Conservation (phyloP, 345 rosid genomes). For the Murraya paniculata region DNA sequence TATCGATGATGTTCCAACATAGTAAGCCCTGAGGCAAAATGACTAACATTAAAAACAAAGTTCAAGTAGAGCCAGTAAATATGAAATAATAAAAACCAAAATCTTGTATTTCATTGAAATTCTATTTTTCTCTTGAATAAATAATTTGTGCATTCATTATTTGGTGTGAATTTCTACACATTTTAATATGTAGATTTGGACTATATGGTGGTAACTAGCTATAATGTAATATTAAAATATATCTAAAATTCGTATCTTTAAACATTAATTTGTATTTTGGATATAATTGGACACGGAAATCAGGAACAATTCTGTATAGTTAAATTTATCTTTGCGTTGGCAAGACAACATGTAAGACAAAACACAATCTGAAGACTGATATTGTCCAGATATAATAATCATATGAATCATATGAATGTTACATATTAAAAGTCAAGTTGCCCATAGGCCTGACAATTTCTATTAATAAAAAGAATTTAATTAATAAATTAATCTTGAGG, state of each 20-base stretch:
- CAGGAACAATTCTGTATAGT: neutral
- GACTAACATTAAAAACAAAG: neutral
- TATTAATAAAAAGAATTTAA: neutral
- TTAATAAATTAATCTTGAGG: neutral
- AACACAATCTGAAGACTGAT: neutral
- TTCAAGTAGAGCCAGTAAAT: too few relatives aligned
- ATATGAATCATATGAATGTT: neutral
- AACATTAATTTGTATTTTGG: too few relatives aligned
- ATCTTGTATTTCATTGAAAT: too few relatives aligned
- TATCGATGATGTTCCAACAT: slow-evolving; percentile 26
- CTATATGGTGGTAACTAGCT: too few relatives aligned
- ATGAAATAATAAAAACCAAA: too few relatives aligned
- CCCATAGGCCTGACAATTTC: neutral
- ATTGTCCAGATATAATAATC: neutral
- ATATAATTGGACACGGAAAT: neutral
- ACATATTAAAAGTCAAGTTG: neutral
- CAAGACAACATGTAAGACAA: neutral
- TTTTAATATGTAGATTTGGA: too few relatives aligned
- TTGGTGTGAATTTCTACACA: too few relatives aligned
- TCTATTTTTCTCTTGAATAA: too few relatives aligned
- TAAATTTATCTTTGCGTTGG: neutral
- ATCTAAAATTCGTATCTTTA: too few relatives aligned
- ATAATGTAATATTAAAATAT: too few relatives aligned
- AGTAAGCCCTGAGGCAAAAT: slow-evolving; percentile 17
- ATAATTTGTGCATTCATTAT: too few relatives aligned